Evolutionary conservation across 2,329 filamentous ascomycete genomes (phyloP).

Genomic region (Exserohilum turcica): DNA sequence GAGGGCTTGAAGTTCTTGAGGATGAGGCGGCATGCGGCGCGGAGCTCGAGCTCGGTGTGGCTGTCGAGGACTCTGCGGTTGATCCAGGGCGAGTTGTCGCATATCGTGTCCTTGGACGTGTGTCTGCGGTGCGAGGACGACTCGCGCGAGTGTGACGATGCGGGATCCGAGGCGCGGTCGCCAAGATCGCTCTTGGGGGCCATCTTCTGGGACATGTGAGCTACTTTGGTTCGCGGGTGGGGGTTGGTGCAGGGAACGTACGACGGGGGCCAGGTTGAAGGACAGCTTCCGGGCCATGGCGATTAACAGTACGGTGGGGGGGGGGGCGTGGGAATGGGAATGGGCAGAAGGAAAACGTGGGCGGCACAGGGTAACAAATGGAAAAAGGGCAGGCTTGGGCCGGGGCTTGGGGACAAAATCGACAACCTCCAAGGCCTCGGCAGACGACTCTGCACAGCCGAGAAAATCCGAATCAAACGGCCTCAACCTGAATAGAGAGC

Average conservation of each 20-base stretch:
- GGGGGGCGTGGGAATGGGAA: neutral
- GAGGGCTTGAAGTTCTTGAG: conserved; percentile 50
- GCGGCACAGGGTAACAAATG: neutral
- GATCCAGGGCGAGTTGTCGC: conserved; percentile 50
- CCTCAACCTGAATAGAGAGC: conserved; percentile 54
- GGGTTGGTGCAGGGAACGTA: conserved; percentile 27
- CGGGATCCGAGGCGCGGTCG: conserved; percentile 38
- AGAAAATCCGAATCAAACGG: conserved; percentile 31
- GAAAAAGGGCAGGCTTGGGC: neutral
- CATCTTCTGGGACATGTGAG: conserved; percentile 37
- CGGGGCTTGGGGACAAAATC: too few species aligned
- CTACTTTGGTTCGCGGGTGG: neutral
- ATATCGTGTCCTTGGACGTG: conserved; percentile 39
- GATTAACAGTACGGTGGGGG: neutral
- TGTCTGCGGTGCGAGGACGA: conserved; percentile 29
- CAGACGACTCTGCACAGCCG: conserved; percentile 27
- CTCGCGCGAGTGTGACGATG: conserved; percentile 8
- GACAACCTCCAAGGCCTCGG: conserved; percentile 34
- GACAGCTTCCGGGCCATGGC: conserved; percentile 53
- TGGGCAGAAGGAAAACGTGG: neutral
- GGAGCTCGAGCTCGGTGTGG: conserved; percentile 52
- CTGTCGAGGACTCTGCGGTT: conserved; percentile 51
- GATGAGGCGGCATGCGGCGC: conserved; percentile 53
- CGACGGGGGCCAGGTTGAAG: conserved; percentile 51
- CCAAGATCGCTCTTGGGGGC: conserved; percentile 38